A percentile compares a stretch with the other conserved stretches of the same genome.
These are phyloP conservation scores for Suillus hirtellus DNA, from an alignment of 768 basidiomycete genomes.

Conservation along the genomic window DNA sequence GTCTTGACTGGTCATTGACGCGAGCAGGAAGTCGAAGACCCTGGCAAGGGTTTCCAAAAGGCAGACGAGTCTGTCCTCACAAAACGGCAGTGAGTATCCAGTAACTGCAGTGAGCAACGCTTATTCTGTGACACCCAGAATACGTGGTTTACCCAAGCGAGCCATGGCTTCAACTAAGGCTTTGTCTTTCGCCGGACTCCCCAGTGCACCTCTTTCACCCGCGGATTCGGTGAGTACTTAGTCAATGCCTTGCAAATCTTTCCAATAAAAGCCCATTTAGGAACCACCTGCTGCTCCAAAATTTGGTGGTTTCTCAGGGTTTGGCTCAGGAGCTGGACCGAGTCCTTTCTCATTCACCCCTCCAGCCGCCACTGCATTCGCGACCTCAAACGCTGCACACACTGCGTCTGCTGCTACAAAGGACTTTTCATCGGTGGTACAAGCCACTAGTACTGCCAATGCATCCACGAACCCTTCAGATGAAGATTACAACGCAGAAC, in stretches of 20 bases:
- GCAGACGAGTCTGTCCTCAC: conserved; percentile 60
- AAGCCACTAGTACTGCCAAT: conserved; percentile 22
- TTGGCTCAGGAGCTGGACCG: conserved; percentile 39
- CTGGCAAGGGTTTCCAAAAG: conserved; percentile 50
- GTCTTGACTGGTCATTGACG: conserved; percentile 8
- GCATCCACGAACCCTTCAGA: conserved; percentile 36
- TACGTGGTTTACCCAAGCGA: conserved; percentile 64
- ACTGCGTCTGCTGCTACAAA: conserved; percentile 16
- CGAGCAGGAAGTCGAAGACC: conserved; percentile 42
- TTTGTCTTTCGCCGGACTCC: conserved; percentile 24
- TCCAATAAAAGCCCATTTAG: conserved; percentile 15
- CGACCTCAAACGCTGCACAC: conserved; percentile 18
- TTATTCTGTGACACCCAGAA: conserved; percentile 40
- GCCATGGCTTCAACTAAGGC: conserved; percentile 25
- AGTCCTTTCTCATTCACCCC: conserved; percentile 43
- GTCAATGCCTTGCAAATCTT: conserved; percentile 21
- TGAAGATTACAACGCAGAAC: conserved; percentile 33
- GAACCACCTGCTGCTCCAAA: conserved; percentile 39
- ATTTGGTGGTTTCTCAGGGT: conserved; percentile 54
- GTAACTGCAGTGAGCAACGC: not conserved
- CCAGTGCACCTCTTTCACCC: conserved; percentile 28
- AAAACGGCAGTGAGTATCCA: conserved; percentile 51
- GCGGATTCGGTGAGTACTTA: conserved; percentile 27
- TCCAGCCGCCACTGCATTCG: conserved; percentile 22
- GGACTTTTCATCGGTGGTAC: conserved; percentile 14